These are phyloP conservation scores for Thamnidium elegans DNA, from an alignment of 192 early-diverging fungal species.

Conservation along the genomic window DNA sequence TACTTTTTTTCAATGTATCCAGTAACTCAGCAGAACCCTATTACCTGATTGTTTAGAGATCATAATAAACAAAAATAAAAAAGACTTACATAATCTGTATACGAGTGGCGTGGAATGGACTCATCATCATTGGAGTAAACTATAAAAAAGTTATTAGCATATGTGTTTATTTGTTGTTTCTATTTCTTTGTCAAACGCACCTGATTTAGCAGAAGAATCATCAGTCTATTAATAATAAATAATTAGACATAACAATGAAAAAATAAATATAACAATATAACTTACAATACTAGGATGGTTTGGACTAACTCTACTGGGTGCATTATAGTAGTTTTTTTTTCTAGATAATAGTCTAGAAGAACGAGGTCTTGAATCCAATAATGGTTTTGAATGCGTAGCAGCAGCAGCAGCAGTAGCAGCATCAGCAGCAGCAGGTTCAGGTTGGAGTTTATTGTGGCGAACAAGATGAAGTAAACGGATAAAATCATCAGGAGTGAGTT, in stretches of 20 bases:
- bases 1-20: not conserved
- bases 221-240: not conserved
- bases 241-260: no score
- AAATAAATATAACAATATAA: not conserved
- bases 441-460: not conserved
- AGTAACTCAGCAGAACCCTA: not conserved
- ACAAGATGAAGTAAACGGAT: slow-evolving; percentile 24
- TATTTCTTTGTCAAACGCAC: not conserved
- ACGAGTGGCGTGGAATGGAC: no score
- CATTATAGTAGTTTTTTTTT: not conserved
- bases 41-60: no score
- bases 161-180: not conserved
- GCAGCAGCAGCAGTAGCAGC: not conserved
- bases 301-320: not conserved
- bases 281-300: not conserved
- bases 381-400: not conserved
- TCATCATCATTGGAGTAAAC: no score
- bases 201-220: not conserved
- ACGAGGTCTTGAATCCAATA: slow-evolving; percentile 11
- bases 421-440: not conserved
- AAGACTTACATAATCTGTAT: not conserved
- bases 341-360: slow-evolving; percentile 1
- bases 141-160: no score
- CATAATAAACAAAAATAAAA: not conserved
- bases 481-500: slow-evolving; percentile 37